Base-by-base conservation (phyloP, 2,329 filamentous ascomycete genomes). In the Cryphonectria carpinicola region DNA sequence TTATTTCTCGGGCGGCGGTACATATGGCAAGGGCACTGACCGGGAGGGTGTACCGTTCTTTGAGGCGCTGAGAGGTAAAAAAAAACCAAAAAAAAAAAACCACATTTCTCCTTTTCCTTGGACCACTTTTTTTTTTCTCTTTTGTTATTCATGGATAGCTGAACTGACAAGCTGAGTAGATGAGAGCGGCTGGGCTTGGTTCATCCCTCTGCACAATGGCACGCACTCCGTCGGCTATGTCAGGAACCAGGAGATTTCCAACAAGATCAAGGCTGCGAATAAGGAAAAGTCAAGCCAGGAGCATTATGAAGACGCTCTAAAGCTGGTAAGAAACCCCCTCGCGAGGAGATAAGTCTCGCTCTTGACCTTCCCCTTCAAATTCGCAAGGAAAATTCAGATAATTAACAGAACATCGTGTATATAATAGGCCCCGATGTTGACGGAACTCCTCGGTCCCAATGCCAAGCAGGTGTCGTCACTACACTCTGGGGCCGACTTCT, bases 131-230 rank as follows among this genome's bases (percentile, higher is more conserved):
- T 28, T 56, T 13, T 3, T 56, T 25, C 10, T 10, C 22, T 25
- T 32, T 11, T 39, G 37, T 11, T 13, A 2, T 11, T 2, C 37
- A 32, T 58, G 25, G n/a, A 19, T 19, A 17, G 43, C 43, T 49
- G 4, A 22, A 49, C 43, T 49, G 43, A 49, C 43, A 49, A 22
- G 19, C 17, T 22, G 32, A 25, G 6, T 19, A 58, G 62, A 75
- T 67, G 84, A 87, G 74, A 86, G 82, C 70, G 85, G 85, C 17
- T 87, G 85, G 85, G 76, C 71, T 19, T 87, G 85, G 84, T 77
- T 78, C 64, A 86, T 87, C 67, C 85, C 85, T 0, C 76, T 87
- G 1, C 84, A 86, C 74, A 77, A 86, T 72, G 82, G 80, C 17
- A 85, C 79, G 3, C 67, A 72, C 3, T 85, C 83, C 0, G 79